Evolutionary conservation across 495 filamentous ascomycete genomes (phyloP), one percentile per base, ranked within the genome.

Genomic region (Penicillium antarcticum): DNA sequence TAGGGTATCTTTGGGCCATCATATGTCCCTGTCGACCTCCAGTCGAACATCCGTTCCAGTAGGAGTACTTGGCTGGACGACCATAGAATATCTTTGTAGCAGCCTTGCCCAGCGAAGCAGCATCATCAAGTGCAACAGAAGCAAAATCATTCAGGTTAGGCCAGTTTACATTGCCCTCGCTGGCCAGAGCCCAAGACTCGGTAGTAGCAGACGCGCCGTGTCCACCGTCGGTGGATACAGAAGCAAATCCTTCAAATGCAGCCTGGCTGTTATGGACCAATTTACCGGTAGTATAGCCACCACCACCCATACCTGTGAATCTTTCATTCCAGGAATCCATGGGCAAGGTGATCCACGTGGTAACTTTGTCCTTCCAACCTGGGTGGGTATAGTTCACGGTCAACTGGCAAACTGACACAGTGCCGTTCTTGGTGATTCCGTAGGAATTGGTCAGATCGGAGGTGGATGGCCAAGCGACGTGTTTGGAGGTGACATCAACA

Each of bases 1-100:
- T 61, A 0, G 76, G 75, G 48, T 66, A 77, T 39, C 64, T 57
- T 48, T 77, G 68, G 11, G 70, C 72, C n/a, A 64, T 52, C 57
- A 71, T 69, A 7, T 75, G 61, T 5, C 74, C 77, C 51, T 80
- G 71, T 14, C 70, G 53, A 10, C 77, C 77, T 19, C 76, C 77
- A 16, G 60, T 63, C 8, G 75, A 78, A 52, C 77, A 80, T 9
- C 77, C 77, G 11, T 62, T 53, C 41, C 67, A 80, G 48, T 79
- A 79, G 0, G 69, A 70, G 37, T 75, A 69, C 14, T 45, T 51
- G 1, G 57, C 32, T 1, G 24, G 14, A 3, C 19, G 32, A 2
- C 52, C 52, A 26, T 63, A 68, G 23, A 51, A 65, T 3, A 18
- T 18, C 4, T 34, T 31, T 1, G 51, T 60, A n/a, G 58, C 26